Percentiles rank a stretch among this genome's conserved stretches.
Conservation (phyloP, 2,329 filamentous ascomycete species). For the Neodidymelliopsis sp. region DNA sequence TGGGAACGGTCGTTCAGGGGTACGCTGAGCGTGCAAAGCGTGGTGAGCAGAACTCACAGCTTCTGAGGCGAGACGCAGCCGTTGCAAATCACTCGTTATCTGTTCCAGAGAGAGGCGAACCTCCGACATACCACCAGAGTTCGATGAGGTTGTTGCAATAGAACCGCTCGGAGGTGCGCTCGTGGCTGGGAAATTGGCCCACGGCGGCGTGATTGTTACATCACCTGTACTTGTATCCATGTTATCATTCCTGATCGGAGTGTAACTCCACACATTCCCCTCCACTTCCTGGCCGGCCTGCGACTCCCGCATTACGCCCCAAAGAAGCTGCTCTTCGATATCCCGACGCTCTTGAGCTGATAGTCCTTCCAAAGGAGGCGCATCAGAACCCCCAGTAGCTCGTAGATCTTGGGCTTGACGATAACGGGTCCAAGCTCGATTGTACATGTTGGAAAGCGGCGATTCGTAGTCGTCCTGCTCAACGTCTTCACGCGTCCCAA, state of each 20-base stretch:
- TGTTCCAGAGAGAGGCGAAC: conserved; percentile 29
- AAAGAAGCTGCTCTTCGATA: conserved; percentile 43
- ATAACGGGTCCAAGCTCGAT: conserved; percentile 53
- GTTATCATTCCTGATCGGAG: conserved; percentile 7
- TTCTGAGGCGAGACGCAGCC: conserved; percentile 27
- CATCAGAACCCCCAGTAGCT: conserved; percentile 29
- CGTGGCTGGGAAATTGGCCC: conserved; percentile 4
- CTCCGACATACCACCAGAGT: conserved; percentile 13
- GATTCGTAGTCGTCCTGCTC: conserved; percentile 57
- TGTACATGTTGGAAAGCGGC: conserved; percentile 58
- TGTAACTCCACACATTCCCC: conserved; percentile 34
- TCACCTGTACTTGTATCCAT: background rate
- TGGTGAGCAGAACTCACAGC: conserved; percentile 23
- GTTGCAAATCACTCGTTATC: conserved; percentile 26
- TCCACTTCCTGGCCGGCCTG: conserved; percentile 25
- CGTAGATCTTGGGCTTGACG: conserved; percentile 50
- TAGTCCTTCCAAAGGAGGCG: conserved; percentile 30
- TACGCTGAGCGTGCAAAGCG: conserved; percentile 23
- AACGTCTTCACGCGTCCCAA: conserved; percentile 57
- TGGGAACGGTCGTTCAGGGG: conserved; percentile 22
- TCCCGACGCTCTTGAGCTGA: conserved; percentile 37
- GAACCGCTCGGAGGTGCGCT: background rate
- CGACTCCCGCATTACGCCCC: conserved; percentile 44
- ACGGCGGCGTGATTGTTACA: conserved; percentile 17
- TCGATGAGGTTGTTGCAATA: conserved; percentile 9